Evolutionary conservation across 306 rosid species (phyloP), one percentile per base, ranked within the genome.

Genomic region (Ormosia emarginata): DNA sequence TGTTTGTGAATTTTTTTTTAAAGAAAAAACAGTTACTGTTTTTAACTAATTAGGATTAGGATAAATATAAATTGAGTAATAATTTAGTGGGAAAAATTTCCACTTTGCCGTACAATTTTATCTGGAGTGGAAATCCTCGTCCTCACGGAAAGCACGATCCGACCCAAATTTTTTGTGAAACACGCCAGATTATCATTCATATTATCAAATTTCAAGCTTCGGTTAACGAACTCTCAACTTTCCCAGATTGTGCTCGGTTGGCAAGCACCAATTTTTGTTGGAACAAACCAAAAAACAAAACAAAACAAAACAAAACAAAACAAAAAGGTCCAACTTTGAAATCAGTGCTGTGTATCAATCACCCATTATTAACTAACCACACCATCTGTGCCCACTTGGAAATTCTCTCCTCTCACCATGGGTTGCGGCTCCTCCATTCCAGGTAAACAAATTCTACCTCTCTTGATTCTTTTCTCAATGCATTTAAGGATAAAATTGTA

Each of bases 341-440:
- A 49, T 2, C 75, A 52, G 58, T 78, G 68, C 5, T 43, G 39
- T 43, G 49, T 37, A 15, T 50, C 29, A 47, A 78, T 41, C 81
- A 36, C 67, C 81, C 79, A 46, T 79, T 74, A 46, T 44, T 33
- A 13, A 40, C 50, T n/a, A 24, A 57, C 67, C 14, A 40, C 58
- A 34, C 43, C 67, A 5, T 80, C 67, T 71, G 43, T 52, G 15
- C 56, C 67, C 43, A 7, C 46, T 62, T 72, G 6, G 7, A 52
- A 67, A 24, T 58, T 68, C 37, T 75, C 69, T 84, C 55, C 32
- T 40, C 34, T 50, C 53, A 34, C 61, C 32, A 89, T 95, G 98
- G 98, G 98, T 85, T 93, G 98, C 88, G 86, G 94, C 17, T 83
- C 95, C 41, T 95, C 98, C 83, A 40, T 86, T 81, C 91, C 92